Evolutionary conservation across 73 alveolate genomes (phyloP).

Genomic region (Breviolum minutum): DNA sequence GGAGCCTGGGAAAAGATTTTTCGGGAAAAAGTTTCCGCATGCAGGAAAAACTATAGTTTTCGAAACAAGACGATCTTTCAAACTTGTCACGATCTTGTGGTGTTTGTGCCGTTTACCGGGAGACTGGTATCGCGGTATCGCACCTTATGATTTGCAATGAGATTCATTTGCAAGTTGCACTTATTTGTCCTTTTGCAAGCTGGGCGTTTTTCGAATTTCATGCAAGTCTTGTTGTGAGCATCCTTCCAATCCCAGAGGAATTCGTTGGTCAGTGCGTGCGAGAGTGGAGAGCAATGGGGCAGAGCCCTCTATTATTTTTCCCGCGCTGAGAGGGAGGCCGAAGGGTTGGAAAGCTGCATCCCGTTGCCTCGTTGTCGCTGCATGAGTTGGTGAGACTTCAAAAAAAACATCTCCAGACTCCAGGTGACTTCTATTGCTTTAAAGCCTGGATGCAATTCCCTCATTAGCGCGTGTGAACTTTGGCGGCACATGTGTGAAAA

Average conservation of each 20-base stretch:
- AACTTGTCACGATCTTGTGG: too few relatives aligned
- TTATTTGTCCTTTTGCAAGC: too few relatives aligned
- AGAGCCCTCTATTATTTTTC: constrained; percentile 6
- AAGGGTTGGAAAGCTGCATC: background rate
- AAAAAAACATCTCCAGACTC: background rate
- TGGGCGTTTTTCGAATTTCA: too few relatives aligned
- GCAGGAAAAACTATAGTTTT: background rate
- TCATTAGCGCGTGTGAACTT: constrained; percentile 46
- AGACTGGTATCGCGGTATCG: background rate
- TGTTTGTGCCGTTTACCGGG: background rate
- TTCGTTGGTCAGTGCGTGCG: constrained; percentile 71
- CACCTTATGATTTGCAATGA: too few relatives aligned
- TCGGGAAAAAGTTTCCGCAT: too few relatives aligned
- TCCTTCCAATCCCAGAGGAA: constrained; percentile 21
- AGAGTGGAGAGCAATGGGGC: constrained; percentile 78
- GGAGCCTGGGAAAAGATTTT: background rate
- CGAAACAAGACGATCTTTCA: background rate
- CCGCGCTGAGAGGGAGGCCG: background rate
- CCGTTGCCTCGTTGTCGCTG: too few relatives aligned
- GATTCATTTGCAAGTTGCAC: too few relatives aligned
- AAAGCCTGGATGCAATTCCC: constrained; percentile 45
- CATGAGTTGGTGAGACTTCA: too few relatives aligned
- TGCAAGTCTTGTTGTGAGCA: background rate
- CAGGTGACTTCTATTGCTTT: background rate
- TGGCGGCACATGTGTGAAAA: background rate